A percentile compares a stretch with the other conserved stretches of the same genome.
These are phyloP conservation scores for Chloris gayana DNA, from an alignment of 176 grass and related monocot genomes.

Conservation along the genomic window DNA sequence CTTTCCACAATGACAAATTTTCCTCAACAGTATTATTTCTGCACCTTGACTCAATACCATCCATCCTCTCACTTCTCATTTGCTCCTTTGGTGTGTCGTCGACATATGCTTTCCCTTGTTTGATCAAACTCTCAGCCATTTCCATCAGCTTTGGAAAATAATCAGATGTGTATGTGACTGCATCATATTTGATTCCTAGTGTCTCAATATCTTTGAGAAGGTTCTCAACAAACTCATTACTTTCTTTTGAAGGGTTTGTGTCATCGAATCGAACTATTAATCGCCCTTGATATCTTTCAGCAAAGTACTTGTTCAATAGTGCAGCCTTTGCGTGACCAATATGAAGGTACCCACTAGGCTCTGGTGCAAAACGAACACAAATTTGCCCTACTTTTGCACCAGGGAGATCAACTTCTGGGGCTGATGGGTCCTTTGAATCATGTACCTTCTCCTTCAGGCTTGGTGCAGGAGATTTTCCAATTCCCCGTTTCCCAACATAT, in stretches of 20 bases:
- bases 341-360: conserved; percentile 85
- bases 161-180: conserved; percentile 85
- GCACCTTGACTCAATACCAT: conserved; percentile 76
- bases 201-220: conserved; percentile 86
- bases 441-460: conserved; percentile 51
- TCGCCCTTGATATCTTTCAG: conserved; percentile 64
- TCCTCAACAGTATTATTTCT: conserved; percentile 65
- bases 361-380: conserved; percentile 78
- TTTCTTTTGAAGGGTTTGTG: conserved; percentile 93
- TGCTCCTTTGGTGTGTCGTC: conserved; percentile 86
- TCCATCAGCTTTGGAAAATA: conserved; percentile 80
- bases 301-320: conserved; percentile 90
- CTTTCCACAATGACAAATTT: conserved; percentile 76
- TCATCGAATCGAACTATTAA: conserved; percentile 86
- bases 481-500: conserved; percentile 76
- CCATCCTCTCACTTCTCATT: conserved; percentile 91
- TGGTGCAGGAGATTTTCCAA: conserved; percentile 76
- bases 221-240: conserved; percentile 84
- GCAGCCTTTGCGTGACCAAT: conserved; percentile 92
- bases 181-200: conserved; percentile 71
- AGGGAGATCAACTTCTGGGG: conserved; percentile 71
- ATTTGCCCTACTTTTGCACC: conserved; percentile 77
- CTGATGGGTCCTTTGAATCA: conserved; percentile 43
- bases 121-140: conserved; percentile 75
- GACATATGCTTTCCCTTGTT: conserved; percentile 81